These are phyloP conservation scores for Telopea speciosissima DNA, from an alignment of 177 flowering plant genomes.

Conservation along the genomic window DNA sequence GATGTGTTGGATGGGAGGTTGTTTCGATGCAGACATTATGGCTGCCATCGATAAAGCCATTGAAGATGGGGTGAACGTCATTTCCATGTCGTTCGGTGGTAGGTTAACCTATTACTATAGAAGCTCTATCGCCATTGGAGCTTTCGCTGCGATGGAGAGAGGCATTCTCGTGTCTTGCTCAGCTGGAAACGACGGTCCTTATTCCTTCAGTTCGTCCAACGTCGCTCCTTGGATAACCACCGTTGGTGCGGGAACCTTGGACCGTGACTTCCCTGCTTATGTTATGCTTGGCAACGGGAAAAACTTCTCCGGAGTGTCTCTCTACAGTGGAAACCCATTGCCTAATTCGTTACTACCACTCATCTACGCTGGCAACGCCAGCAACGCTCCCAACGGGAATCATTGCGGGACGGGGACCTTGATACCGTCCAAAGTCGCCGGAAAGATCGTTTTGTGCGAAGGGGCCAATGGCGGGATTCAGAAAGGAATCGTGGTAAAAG, in stretches of 20 bases:
- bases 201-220: constrained; percentile 32
- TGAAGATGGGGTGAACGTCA: constrained; percentile 53
- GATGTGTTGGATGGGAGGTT: constrained; percentile 64
- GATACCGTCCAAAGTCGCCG: constrained; percentile 38
- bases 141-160: constrained; percentile 42
- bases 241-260: constrained; percentile 26
- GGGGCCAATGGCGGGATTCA: constrained; percentile 43
- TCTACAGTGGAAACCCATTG: constrained; percentile 42
- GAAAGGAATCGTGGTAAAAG: constrained; percentile 50
- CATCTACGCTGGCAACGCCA: constrained; percentile 41
- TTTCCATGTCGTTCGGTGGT: constrained; percentile 69
- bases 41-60: constrained; percentile 62
- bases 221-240: constrained; percentile 42
- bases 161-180: constrained; percentile 65
- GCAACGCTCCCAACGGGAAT: constrained; percentile 29
- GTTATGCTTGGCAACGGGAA: constrained; percentile 44
- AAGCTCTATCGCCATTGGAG: constrained; percentile 57
- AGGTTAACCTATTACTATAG: constrained; percentile 32
- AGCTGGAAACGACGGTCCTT: constrained; percentile 66
- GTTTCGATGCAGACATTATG: constrained; percentile 48
- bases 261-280: constrained; percentile 56
- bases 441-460: constrained; percentile 68
- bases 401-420: constrained; percentile 45
- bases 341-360: constrained; percentile 25
- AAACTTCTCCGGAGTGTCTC: constrained; percentile 47